Evolutionary conservation across 164 flowering plant genomes (phyloP).

Genomic region (Berberis thunbergii): DNA sequence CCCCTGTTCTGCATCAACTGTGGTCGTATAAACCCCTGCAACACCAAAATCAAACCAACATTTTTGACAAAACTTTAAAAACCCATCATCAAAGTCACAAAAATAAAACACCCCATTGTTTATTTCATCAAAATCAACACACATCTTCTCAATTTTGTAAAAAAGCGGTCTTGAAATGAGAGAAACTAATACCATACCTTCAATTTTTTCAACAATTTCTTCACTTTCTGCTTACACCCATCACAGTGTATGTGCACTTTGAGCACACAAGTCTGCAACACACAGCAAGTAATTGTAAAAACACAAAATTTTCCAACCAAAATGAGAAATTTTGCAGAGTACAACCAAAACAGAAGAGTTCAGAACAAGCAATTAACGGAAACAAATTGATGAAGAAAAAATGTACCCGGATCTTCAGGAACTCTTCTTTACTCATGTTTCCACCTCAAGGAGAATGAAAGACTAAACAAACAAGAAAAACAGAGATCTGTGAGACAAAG

Average conservation of each 20-base stretch:
- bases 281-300: background rate
- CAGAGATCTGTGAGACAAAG: background rate
- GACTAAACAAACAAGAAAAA: constrained; percentile 8
- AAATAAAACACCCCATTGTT: background rate
- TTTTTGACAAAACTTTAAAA: background rate
- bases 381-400: background rate
- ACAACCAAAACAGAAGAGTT: constrained; percentile 1
- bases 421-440: constrained; percentile 79
- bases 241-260: constrained; percentile 89
- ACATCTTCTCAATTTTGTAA: background rate
- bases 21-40: constrained; percentile 65
- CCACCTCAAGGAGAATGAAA: constrained; percentile 16
- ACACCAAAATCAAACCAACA: constrained; percentile 5
- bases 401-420: constrained; percentile 74
- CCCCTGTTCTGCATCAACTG: constrained; percentile 76
- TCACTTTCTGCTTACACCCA: constrained; percentile 81
- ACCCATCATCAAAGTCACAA: background rate
- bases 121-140: background rate
- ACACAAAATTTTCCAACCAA: background rate
- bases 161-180: background rate
- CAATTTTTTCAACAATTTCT: constrained; percentile 78
- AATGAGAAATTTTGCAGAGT: background rate
- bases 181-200: constrained; percentile 32
- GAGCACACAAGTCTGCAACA: constrained; percentile 70
- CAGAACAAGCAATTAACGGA: constrained; percentile 12